These are phyloP conservation scores for Lactifluus subvellereus DNA, from an alignment of 768 basidiomycete genomes.

Conservation along the genomic window DNA sequence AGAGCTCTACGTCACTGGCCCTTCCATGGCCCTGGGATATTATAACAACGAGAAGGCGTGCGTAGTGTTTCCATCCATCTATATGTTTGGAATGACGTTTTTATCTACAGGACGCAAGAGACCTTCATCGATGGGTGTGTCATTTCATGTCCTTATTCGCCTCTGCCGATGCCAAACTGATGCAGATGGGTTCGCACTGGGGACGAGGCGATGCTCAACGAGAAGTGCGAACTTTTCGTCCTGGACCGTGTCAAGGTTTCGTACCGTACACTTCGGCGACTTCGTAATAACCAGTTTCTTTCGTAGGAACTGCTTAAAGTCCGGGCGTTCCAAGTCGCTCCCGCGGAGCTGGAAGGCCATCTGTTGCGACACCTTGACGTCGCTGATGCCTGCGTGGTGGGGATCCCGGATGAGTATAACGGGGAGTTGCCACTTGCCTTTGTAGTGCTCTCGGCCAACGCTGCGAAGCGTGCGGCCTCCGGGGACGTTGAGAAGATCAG, in stretches of 20 bases:
- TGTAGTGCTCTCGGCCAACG: conserved; percentile 45
- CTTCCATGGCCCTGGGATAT: conserved; percentile 39
- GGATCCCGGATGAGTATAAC: conserved; percentile 65
- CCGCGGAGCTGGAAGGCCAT: conserved; percentile 36
- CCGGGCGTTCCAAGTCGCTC: conserved; percentile 28
- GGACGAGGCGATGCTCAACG: conserved; percentile 51
- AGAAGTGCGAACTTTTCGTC: conserved; percentile 51
- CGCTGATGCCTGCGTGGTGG: conserved; percentile 38
- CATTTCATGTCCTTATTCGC: background rate
- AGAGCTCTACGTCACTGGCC: conserved; percentile 45
- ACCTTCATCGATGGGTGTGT: conserved; percentile 60
- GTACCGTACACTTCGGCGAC: background rate
- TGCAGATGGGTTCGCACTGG: conserved; percentile 61
- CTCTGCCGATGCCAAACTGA: background rate
- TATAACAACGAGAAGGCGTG: conserved; percentile 54
- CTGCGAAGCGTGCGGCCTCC: conserved; percentile 34
- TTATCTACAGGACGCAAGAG: conserved; percentile 47
- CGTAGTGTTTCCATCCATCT: conserved; percentile 25
- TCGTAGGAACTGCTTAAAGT: conserved; percentile 4
- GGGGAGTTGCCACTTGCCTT: conserved; percentile 73
- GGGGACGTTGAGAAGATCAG: conserved; percentile 38
- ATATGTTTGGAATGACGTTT: background rate
- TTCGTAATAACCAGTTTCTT: no score
- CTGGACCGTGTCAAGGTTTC: conserved; percentile 56
- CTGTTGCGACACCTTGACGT: conserved; percentile 43